Percentiles rank a stretch among this genome's conserved stretches.
Conservation (phyloP, 1,284 basidiomycete species). For the Malassezia slooffiae region DNA sequence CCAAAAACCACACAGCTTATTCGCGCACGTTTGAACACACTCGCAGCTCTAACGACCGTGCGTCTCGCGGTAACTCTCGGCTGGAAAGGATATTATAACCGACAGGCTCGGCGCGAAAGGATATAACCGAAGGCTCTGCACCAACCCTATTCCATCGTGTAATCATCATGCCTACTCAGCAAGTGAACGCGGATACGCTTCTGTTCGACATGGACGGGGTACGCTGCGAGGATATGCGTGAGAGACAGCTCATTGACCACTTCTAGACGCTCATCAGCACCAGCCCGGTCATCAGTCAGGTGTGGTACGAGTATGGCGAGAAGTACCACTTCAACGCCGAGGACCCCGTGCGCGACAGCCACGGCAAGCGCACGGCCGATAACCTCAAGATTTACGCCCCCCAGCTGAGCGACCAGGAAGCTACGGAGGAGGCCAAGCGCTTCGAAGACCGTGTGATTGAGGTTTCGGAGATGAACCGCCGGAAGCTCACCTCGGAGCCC, state of each 20-base stretch:
- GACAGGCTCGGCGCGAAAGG: too few species aligned
- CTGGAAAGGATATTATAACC: too few species aligned
- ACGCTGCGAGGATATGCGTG: background rate
- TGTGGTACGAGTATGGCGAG: slow-evolving; percentile 20
- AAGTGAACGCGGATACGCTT: slow-evolving; percentile 9
- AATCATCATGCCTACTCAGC: slow-evolving; percentile 9
- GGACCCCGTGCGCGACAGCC: slow-evolving; percentile 18
- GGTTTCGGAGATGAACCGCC: slow-evolving; percentile 23
- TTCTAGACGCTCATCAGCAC: slow-evolving; percentile 24
- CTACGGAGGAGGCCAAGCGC: slow-evolving; percentile 13
- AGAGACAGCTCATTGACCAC: slow-evolving; percentile 2
- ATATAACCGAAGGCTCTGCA: too few species aligned
- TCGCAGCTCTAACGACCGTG: too few species aligned
- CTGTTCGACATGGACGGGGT: slow-evolving; percentile 35
- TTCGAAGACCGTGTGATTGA: slow-evolving; percentile 26
- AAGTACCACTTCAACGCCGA: slow-evolving; percentile 25
- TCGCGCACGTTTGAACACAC: too few species aligned
- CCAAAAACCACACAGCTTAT: too few species aligned
- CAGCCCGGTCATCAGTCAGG: slow-evolving; percentile 23
- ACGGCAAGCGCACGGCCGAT: slow-evolving; percentile 29
- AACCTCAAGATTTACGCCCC: slow-evolving; percentile 22
- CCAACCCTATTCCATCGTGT: too few species aligned
- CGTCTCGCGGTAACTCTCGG: too few species aligned
- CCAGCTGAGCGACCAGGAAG: slow-evolving; percentile 17
- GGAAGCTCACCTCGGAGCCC: slow-evolving; percentile 7